Base-by-base conservation (phyloP, 139 green algal species). In the Ettlia oleoabundans region DNA sequence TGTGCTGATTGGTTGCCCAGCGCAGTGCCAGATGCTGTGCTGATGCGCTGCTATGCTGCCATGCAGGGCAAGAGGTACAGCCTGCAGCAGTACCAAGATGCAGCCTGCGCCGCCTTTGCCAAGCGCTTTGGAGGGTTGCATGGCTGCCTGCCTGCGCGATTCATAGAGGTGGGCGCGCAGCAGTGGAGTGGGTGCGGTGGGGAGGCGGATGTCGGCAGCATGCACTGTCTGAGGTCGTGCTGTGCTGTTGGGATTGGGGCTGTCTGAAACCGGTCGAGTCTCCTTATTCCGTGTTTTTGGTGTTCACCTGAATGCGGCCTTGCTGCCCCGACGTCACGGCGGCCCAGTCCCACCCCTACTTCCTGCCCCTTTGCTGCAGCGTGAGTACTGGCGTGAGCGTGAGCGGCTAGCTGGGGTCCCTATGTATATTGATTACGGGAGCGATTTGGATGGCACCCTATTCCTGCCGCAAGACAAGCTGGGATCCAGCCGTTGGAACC, bases 381-480 rank as follows among this genome's bases (percentile, higher is more conserved):
- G 72, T 19, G 91, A 93, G 76, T 95, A 91, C 82, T 95, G 91
- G 91, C 64, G 47, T 40, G 83, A 28, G 35, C 74, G 76, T 32
- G 19, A 73, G 76, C 64, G 43, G 76, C 28, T 6, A 1, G 53
- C 70, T 19, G 40, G 52, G 10, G 37, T 32, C 22, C 61, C 65
- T 18, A 8, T 67, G 35, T 26, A 30, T 3, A 82, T 96, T 0
- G 68, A 92, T 74, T 96, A 97, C 71, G 93, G 90, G 62, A 93
- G 91, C 65, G 90, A 97, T 77, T 86, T 96, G 28, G 92, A 95
- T 47, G 93, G 93, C 33, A 93, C 76, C 52, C 90, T 85, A 5
- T 97, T 96, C 77, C 81, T 85, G 8, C 18, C 22, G 24, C 47
- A 76, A 10, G 88, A 93, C 81, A 85, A 86, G 4, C 63, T 96